Evolutionary conservation across 352 stramenopile genomes (phyloP), one percentile per base, ranked within the genome.

Genomic region (Phytophthora meadii): DNA sequence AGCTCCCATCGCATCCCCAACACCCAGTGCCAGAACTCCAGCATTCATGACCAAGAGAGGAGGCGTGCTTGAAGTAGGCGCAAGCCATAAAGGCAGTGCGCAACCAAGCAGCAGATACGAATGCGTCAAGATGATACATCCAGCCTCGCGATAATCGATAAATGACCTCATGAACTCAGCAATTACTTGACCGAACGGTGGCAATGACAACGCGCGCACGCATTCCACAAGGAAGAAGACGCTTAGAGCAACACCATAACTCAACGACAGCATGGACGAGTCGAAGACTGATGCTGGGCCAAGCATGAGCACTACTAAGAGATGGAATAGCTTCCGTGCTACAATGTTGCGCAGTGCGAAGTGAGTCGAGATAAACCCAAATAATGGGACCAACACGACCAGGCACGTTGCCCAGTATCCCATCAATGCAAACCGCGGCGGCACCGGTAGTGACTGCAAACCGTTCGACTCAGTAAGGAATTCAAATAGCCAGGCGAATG

Each of bases 301-400:
- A 40, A 95, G 88, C 83, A 95, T 88, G 22, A 90, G 8, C 10
- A 94, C 87, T 9, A 88, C 81, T 8, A 93, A 80, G n/a, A 84
- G 48, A 61, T 95, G 87, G 55, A 93, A 95, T 4, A 94, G 70
- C 64, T 95, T 95, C 47, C 85, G 69, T 17, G 87, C 80, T 25
- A 95, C 72, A 58, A 95, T 95, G 28, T 86, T 83, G 14, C 75
- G 80, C 5, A 95, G 65, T 6, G 44, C 54, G 10, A 87, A 76
- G 17, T 27, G 59, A 1, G 59, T 50, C 3, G 71, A 72, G 15
- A 89, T 50, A 45, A 80, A 19, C 2, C 76, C 68, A 47, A 89
- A 89, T 3, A 83, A 55, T 15, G 86, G 84, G 37, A 94, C 67
- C 32, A 88, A 76, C 4, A 91, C 36, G 9, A 70, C 42, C 9